Evolutionary conservation across 2,329 filamentous ascomycete genomes (phyloP), one percentile per base, ranked within the genome.

Genomic region (Juglanconis juglandina): DNA sequence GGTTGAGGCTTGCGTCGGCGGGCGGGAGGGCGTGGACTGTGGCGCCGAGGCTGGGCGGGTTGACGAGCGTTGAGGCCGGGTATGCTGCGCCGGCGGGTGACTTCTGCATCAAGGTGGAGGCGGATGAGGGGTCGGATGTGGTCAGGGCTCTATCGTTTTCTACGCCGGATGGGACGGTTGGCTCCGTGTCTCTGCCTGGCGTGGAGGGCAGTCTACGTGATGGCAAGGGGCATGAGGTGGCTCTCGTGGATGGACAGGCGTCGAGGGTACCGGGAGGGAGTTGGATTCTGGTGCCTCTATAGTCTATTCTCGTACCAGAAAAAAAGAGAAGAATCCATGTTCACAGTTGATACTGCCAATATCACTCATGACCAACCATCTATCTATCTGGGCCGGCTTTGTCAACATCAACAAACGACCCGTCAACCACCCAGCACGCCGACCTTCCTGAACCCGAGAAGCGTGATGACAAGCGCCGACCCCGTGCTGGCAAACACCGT

Each of bases 401-500:
- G 24, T 24, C 24, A 24, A 24, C 24, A 24, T 24, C 24, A 24
- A 2, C 24, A 24, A 24, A 24, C 24, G 24, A 24, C 24, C 24
- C 24, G 24, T 24, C 24, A 24, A 24, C 56, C 50, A 24, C 56
- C 56, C 14, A 58, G 39, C 3, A 53, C 41, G 7, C 56, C 56
- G 41, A 54, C 41, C 17, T 75, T 77, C 53, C 75, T 72, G 37
- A 84, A 64, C 0, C 81, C 81, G 56, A 76, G 72, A 3, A 68
- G 68, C 11, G 73, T 73, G 49, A 81, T 67, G 0, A 71, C 61
- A 55, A 72, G 70, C 13, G 76, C 73, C 14, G 76, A 64, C 1
- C 79, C 67, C 59, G 76, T 77, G 9, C 72, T 70, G 1, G 72
- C 80, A 71, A 83, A 83, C 24, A 78, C 77, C 0, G 77, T 73